Evolutionary conservation across 2,329 filamentous ascomycete genomes (phyloP).

Genomic region (Polychaeton citri): DNA sequence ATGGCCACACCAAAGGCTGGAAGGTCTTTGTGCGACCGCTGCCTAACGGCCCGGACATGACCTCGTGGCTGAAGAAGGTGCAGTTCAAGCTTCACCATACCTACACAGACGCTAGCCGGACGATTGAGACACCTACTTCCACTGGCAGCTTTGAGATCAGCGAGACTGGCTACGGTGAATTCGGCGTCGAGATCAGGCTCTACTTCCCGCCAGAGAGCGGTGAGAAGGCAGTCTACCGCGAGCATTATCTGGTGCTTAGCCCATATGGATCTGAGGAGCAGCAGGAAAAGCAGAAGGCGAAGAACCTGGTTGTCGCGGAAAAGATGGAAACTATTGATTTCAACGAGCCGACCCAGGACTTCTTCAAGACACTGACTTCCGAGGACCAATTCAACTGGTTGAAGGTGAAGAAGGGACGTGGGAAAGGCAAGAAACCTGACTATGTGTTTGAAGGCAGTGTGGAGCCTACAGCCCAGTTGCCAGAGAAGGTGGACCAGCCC

Average conservation of each 20-base stretch:
- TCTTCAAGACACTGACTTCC: conserved; percentile 74
- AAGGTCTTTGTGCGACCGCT: conserved; percentile 84
- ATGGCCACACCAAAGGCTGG: conserved; percentile 95
- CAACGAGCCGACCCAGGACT: conserved; percentile 88
- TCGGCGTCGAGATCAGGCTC: conserved; percentile 88
- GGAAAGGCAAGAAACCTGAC: conserved; percentile 36
- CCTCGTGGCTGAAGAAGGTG: conserved; percentile 91
- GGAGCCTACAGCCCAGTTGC: conserved; percentile 58
- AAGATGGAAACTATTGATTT: conserved; percentile 91
- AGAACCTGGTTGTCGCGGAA: conserved; percentile 58
- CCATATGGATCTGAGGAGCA: conserved; percentile 73
- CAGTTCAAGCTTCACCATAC: conserved; percentile 98
- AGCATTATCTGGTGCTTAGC: conserved; percentile 83
- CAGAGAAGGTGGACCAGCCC: conserved; percentile 53
- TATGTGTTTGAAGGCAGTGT: conserved; percentile 44
- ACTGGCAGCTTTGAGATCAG: conserved; percentile 64
- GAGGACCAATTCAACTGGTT: conserved; percentile 47
- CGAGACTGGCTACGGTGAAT: conserved; percentile 97
- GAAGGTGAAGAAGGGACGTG: conserved; percentile 43
- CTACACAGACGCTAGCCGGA: conserved; percentile 80
- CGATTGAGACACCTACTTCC: conserved; percentile 48
- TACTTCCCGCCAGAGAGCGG: conserved; percentile 79
- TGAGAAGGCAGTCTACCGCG: conserved; percentile 92
- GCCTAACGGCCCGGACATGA: conserved; percentile 72
- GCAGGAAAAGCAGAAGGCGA: conserved; percentile 50